Conservation (phyloP, 495 filamentous ascomycete genomes). For the Penicillium herquei region DNA sequence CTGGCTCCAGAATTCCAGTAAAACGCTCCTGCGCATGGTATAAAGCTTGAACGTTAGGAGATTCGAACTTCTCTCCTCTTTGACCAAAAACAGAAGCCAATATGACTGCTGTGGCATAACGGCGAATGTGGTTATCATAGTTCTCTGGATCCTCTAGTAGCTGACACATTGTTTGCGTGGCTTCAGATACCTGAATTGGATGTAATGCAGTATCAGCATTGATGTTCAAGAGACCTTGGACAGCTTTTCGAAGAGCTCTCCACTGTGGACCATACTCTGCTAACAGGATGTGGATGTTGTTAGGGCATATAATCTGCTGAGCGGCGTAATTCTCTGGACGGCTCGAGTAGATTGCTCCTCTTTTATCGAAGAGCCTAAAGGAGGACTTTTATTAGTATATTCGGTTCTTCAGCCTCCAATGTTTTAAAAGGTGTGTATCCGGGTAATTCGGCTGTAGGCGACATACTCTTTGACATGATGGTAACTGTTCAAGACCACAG, state of each 20-base stretch:
- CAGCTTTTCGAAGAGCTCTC: slow-evolving; percentile 16
- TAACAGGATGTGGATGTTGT: slow-evolving; percentile 19
- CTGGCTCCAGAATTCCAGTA: slow-evolving; percentile 1
- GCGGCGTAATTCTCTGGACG: slow-evolving; percentile 14
- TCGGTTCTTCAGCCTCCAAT: not conserved
- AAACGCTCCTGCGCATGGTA: slow-evolving; percentile 1
- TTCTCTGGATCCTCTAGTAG: slow-evolving; percentile 10
- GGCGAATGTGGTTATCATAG: slow-evolving; percentile 20
- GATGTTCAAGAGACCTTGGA: slow-evolving; percentile 12
- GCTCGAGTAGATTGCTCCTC: slow-evolving; percentile 18
- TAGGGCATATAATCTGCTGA: slow-evolving; percentile 10
- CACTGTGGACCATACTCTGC: slow-evolving; percentile 17
- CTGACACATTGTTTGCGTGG: slow-evolving; percentile 18
- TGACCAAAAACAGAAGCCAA: slow-evolving; percentile 5
- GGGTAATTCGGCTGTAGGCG: not conserved
- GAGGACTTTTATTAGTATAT: not conserved
- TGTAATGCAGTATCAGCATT: slow-evolving; percentile 12
- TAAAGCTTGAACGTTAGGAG: not conserved
- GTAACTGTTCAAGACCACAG: not conserved
- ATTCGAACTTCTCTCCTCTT: not conserved
- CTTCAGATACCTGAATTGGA: slow-evolving; percentile 20
- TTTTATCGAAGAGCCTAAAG: slow-evolving; percentile 14
- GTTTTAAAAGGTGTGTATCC: not conserved
- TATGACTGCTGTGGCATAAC: slow-evolving; percentile 24
- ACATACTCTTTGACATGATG: not conserved